Evolutionary conservation across 805 yeast species (phyloP), one percentile per base, ranked within the genome.

Genomic region (Lachancea sp.): DNA sequence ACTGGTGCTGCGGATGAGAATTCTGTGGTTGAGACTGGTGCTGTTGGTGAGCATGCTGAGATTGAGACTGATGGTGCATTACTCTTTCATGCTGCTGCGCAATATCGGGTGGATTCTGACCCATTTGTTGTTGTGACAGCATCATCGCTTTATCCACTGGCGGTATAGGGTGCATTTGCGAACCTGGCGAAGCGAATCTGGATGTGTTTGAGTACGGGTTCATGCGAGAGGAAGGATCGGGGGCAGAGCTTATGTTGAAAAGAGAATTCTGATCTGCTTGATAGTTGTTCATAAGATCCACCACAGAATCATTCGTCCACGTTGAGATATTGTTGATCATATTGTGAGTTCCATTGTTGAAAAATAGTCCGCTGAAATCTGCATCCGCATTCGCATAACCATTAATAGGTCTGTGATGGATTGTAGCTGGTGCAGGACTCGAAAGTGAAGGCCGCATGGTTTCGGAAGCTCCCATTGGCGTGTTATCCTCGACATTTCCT

Each of bases 311-410:
- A 22, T 52, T 59, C 2, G 82, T 78, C 84, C 84, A 78, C 1
- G 73, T 74, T 0, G 81, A 75, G 31, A 78, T 78, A 52, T 78
- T 77, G 54, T 69, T 77, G 53, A 78, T 78, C 84, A 78, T 78
- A 27, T 73, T 73, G 34, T 76, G 77, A 1, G 82, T 74, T 20
- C 81, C 70, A 12, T 58, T 60, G 41, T 56, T 58, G 37, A 59
- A 57, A 18, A 61, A 41, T 2, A 59, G 49, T n/a, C 56, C 59
- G 31, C 49, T 49, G 6, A 48, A 46, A 26, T 41, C 36, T 11
- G 27, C 38, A n/a, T 35, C 38, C 12, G 38, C 3, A 26, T n/a
- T 35, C 7, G 25, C 15, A n/a, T 16, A 35, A 11, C 26, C 38
- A 15, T 35, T 17, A 15, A 35, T 19, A 35, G 38, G 15, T 18